Evolutionary conservation across 768 basidiomycete species (phyloP).

Genomic region (Kwoniella europaea): DNA sequence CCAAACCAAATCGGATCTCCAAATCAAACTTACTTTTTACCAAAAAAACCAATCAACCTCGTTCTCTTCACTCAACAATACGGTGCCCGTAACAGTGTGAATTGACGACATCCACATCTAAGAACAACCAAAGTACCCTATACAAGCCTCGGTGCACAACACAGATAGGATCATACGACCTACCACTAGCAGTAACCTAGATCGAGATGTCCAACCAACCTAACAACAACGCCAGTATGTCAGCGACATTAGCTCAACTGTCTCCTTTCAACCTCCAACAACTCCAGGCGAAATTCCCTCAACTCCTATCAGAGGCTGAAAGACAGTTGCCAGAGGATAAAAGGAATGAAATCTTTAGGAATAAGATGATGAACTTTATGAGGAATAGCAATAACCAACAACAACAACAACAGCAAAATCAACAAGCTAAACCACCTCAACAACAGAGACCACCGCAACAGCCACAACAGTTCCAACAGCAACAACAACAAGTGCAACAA

Average conservation of each 20-base stretch:
- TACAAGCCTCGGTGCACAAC: neutral
- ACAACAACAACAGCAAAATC: conserved; percentile 17
- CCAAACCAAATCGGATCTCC: neutral
- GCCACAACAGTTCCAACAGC: conserved; percentile 21
- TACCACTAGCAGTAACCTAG: neutral
- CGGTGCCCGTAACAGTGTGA: too few species aligned
- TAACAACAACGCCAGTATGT: conserved; percentile 2
- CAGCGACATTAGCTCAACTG: conserved; percentile 1
- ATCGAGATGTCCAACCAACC: conserved; percentile 3
- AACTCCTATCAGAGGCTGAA: conserved; percentile 30
- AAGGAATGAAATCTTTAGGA: conserved; percentile 23
- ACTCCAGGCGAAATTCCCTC: conserved; percentile 34
- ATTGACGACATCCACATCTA: too few species aligned
- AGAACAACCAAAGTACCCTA: neutral
- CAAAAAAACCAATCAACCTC: too few species aligned
- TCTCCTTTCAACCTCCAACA: conserved; percentile 19
- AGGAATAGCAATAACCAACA: neutral
- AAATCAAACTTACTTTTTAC: too few species aligned
- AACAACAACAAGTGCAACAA: conserved; percentile 16
- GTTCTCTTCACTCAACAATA: too few species aligned
- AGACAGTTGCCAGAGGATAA: conserved; percentile 24
- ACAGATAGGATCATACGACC: neutral
- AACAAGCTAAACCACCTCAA: conserved; percentile 13
- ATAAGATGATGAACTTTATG: conserved; percentile 24
- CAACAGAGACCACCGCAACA: conserved; percentile 15